Evolutionary conservation across 2,329 filamentous ascomycete genomes (phyloP), one percentile per base, ranked within the genome.

Genomic region (Paecilomyces variotii): DNA sequence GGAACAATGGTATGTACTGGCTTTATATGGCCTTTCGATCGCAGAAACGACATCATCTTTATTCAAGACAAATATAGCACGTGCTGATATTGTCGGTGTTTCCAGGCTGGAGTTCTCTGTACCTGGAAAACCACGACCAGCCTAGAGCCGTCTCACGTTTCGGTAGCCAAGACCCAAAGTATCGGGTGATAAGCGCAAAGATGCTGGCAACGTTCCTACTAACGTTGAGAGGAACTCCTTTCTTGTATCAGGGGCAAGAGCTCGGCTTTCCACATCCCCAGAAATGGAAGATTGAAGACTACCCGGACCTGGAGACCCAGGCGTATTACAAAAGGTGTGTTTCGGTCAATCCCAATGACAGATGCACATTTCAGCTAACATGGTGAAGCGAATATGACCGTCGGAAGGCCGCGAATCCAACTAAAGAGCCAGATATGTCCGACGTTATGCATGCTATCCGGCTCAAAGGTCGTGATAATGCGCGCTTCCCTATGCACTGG

Each of bases 401-500:
- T 3, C 55, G 61, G n/a, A 63, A 63, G 25, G 39, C 56, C 2
- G 34, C 51, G 35, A 57, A 61, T 27, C 61, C 61, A 12, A 28
- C 24, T 1, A 60, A 57, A 19, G 60, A 63, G 28, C 61, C 60
- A 2, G 60, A 63, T 27, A 63, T 61, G 61, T 60, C 57, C 5
- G 58, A 61, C 19, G 59, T 60, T 11, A 63, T 63, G 61, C 4
- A 61, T 32, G 54, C 56, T 28, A 61, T 63, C 54, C 56, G 53
- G 25, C 53, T 61, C 27, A 63, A 64, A 53, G 57, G 61, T 26
- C 77, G 86, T 32, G 87, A 90, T 68, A 84, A 90, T 66, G 80
- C 85, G 7, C 79, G 87, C n/a, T 80, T 84, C 2, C 87, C 87
- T 0, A 84, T 90, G 75, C 85, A 87, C 62, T 90, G 87, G 87